phyloP scores from a whole-genome alignment of 2,329 filamentous ascomycete species.

The Diaporthe citri region DNA sequence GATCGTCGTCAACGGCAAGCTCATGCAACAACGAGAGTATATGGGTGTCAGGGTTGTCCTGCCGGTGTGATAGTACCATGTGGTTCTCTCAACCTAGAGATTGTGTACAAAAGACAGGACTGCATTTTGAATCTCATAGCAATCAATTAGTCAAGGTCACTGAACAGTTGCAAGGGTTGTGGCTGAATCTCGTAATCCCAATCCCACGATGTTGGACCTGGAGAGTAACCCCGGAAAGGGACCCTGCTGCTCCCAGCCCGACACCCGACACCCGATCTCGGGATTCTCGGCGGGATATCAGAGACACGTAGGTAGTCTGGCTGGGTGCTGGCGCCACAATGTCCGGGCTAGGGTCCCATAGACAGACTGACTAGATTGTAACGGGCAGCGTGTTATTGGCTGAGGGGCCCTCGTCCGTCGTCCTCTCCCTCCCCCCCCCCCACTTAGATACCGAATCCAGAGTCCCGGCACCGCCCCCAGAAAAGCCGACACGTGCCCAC shows the following conservation, averaged over 20 bases:
- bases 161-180: background rate
- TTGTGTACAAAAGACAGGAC: background rate
- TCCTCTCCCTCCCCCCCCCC: background rate
- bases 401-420: background rate
- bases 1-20: constrained; percentile 57
- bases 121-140: background rate
- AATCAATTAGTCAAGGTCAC: background rate
- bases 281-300: constrained; percentile 24
- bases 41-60: constrained; percentile 60
- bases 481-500: background rate
- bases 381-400: background rate
- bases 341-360: constrained; percentile 18
- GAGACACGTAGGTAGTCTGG: background rate
- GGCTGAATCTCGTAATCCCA: background rate
- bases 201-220: background rate
- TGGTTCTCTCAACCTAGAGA: background rate
- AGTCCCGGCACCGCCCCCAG: constrained; percentile 10
- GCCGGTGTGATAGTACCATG: constrained; percentile 50
- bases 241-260: background rate
- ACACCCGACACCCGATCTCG: constrained; percentile 27
- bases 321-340: background rate
- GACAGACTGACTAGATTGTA: constrained; percentile 21
- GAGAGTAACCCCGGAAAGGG: background rate
- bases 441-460: constrained; percentile 26
- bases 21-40: constrained; percentile 60